Base-by-base conservation (phyloP, 176 grass and related monocot species). In the Aegilops longissima region DNA sequence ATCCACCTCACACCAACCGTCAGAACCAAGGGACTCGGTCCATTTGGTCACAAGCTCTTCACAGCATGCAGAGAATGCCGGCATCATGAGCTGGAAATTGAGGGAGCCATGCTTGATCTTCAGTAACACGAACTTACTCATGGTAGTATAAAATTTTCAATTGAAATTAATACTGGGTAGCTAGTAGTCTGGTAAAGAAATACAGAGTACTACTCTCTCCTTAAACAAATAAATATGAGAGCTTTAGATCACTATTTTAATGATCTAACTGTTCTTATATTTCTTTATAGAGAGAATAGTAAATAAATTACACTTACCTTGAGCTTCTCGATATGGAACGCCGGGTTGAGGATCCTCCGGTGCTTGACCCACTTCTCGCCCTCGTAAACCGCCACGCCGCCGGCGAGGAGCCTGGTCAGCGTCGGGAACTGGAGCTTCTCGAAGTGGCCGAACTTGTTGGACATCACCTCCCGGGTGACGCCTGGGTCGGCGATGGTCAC, bases 361-460 rank as follows among this genome's bases (percentile, higher is more conserved):
- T 70, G 68, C 68, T 70, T 70, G 18, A 10, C 68, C 68, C 68
- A 70, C 34, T 70, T 72, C 18, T 72, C 69, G 1, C 69, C 69
- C 69, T 72, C 69, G 9, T 40, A 38, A 1, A 9, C n/a, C 1
- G 69, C 35, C 4, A 72, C 35, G 36, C 69, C 69, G 3, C 4
- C 4, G 20, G 69, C 39, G 20, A 72, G 69, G 1, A 72, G 69
- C 69, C 9, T 40, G 35, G 20, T 12, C 9, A 72, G 4, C 35
- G 39, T 38, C 18, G 20, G 9, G 20, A 5, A 40, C 69, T 12
- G 20, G 11, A 72, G n/a, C 68, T 77, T 93, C 69, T 90, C 84
- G 68, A 90, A 93, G 49, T 84, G 88, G 0, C 88, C 84, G 23
- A 87, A 90, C 4, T 90, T 93, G 63, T 89, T 93, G 31, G 90